Base-by-base conservation (phyloP, 176 grass and related monocot species). In the Ensete ventricosum region DNA sequence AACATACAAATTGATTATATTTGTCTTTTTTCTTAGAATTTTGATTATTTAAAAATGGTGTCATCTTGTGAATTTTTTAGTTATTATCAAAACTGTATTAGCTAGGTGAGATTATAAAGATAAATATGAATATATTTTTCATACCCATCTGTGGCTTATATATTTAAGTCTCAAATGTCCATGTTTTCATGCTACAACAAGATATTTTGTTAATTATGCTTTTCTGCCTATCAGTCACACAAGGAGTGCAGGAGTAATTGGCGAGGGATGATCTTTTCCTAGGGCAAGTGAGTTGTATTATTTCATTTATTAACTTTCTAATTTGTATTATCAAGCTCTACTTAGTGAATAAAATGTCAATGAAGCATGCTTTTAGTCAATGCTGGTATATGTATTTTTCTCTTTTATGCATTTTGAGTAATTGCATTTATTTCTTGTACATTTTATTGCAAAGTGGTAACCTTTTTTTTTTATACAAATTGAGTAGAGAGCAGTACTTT, bases 211-310 rank as follows among this genome's bases (percentile, higher is more conserved):
- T 55, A 24, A 74, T 74, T 27, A 26, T 55, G 7, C 29, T 21
- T 27, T 14, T 78, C 12, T 67, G 43, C 43, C 14, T 50, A 9
- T 70, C 65, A 79, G 77, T 57, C 58, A 53, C 55, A 70, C 64
- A 69, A 22, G 65, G 65, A 68, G 53, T 14, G 21, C 65, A 14
- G 77, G 53, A 49, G 51, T 50, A 43, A 54, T 79, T 22, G 77
- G 52, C 9, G 52, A 66, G 27, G 48, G 65, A 49, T 25, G 64
- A n/a, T 70, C 65, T 70, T 70, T 79, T 69, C 70, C 77, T 22
- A 58, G 23, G 66, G 77, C 69, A 70, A 79, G 77, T 79, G 64
- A 79, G 77, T 69, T 3, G 17, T 63, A 49, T 4, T 17, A 20
- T 64, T 48, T n/a, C 25, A 10, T 52, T 75, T 19, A 26, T 19